These are phyloP conservation scores for Rhododendron simsii DNA, from an alignment of 148 eudicot genomes.

Conservation along the genomic window DNA sequence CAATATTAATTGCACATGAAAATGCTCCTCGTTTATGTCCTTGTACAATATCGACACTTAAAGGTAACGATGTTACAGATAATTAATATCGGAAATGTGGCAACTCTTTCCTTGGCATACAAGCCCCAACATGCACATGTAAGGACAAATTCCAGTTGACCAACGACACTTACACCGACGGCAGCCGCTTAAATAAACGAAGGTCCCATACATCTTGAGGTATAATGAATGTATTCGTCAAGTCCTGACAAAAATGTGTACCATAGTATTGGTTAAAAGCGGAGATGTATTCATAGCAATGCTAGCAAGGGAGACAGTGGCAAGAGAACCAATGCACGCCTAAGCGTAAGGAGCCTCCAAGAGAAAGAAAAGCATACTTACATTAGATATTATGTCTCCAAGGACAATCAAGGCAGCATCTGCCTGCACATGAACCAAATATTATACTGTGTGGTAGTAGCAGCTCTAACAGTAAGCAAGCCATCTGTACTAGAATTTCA, in stretches of 20 bases:
- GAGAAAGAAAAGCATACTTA: conserved; percentile 24
- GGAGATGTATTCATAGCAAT: not conserved
- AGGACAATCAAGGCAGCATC: conserved; percentile 86
- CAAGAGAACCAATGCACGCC: not conserved
- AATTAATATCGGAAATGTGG: not conserved
- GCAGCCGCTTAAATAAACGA: conserved; percentile 61
- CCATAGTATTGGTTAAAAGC: not conserved
- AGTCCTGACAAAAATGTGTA: conserved; percentile 45
- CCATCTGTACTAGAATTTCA: not conserved
- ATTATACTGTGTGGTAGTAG: not conserved
- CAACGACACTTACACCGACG: conserved; percentile 60
- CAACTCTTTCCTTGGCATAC: not conserved
- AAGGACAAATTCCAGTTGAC: not conserved
- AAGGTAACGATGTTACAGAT: not conserved
- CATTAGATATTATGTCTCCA: conserved; percentile 58
- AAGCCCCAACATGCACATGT: not conserved
- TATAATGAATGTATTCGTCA: conserved; percentile 46
- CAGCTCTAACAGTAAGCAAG: not conserved
- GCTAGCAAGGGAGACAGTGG: not conserved
- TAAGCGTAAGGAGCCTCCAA: not conserved
- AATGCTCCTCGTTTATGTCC: not conserved
- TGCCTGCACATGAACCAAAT: conserved; percentile 43
- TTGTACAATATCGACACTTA: not conserved
- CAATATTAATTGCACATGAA: not conserved
- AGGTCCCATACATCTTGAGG: conserved; percentile 89